These are phyloP conservation scores for Phaeosphaeria sp. DNA, from an alignment of 2,329 filamentous ascomycete genomes.

Conservation along the genomic window DNA sequence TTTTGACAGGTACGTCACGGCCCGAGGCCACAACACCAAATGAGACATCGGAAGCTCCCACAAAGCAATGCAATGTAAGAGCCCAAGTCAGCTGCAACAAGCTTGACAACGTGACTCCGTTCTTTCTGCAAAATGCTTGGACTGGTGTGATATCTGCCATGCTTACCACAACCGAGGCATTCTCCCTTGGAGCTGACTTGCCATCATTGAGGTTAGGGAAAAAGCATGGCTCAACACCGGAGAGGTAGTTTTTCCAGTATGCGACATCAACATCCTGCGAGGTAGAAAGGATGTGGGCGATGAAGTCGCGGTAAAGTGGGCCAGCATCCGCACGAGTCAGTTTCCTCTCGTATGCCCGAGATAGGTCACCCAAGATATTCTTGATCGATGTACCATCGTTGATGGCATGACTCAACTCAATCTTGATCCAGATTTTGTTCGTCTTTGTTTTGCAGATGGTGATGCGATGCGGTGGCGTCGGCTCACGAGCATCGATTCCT, in stretches of 20 bases:
- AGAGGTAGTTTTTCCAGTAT: constrained; percentile 56
- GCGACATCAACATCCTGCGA: constrained; percentile 42
- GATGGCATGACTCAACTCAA: constrained; percentile 60
- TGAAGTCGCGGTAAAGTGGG: constrained; percentile 49
- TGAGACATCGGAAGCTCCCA: constrained; percentile 55
- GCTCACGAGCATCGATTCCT: constrained; percentile 35
- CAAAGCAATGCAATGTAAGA: constrained; percentile 57
- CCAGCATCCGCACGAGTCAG: constrained; percentile 44
- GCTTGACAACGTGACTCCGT: constrained; percentile 57
- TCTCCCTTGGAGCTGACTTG: constrained; percentile 42
- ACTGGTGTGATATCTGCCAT: constrained; percentile 36
- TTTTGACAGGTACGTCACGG: constrained; percentile 58
- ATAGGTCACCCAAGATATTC: constrained; percentile 56
- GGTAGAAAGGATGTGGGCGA: constrained; percentile 38
- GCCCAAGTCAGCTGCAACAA: constrained; percentile 62
- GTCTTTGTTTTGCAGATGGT: constrained; percentile 52
- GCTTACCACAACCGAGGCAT: constrained; percentile 48
- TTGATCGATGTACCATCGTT: constrained; percentile 60
- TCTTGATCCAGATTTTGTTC: constrained; percentile 51
- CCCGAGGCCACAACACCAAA: constrained; percentile 64
- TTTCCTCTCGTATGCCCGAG: constrained; percentile 53
- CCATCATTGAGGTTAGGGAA: constrained; percentile 52
- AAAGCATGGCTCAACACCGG: constrained; percentile 54
- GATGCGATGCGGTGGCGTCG: constrained; percentile 53
- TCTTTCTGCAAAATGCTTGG: constrained; percentile 47